Percentiles rank a stretch among this genome's conserved stretches.
phyloP scores from a whole-genome alignment of 805 yeast species.

The Zygosaccharomyces lentus region DNA sequence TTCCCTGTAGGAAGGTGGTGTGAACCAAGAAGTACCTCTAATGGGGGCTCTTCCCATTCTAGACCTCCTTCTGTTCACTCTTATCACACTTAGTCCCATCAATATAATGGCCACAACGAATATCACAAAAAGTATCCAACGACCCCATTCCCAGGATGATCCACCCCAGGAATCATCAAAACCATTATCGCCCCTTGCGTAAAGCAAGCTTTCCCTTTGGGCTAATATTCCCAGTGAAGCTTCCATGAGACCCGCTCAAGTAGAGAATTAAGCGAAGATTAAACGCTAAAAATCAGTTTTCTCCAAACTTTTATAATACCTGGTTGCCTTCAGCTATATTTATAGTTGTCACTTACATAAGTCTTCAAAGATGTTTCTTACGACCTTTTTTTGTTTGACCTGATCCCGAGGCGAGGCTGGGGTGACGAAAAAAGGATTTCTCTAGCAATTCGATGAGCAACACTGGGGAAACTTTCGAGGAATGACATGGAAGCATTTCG shows the following conservation, averaged over 20 bases:
- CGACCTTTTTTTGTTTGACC: background rate
- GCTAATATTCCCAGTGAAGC: background rate
- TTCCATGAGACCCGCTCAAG: background rate
- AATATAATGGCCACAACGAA: constrained; percentile 14
- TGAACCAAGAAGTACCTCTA: constrained; percentile 77
- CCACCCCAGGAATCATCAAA: constrained; percentile 20
- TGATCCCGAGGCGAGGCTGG: background rate
- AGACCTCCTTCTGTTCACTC: constrained; percentile 46
- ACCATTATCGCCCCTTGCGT: constrained; percentile 2
- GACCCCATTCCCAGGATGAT: constrained; percentile 27
- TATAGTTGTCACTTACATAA: background rate
- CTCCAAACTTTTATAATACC: background rate
- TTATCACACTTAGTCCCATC: constrained; percentile 9
- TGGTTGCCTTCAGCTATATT: background rate
- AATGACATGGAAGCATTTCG: background rate
- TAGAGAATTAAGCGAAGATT: background rate
- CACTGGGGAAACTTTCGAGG: background rate
- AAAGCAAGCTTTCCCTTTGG: background rate
- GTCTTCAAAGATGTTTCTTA: background rate
- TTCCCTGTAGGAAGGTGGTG: constrained; percentile 74
- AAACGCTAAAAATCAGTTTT: background rate
- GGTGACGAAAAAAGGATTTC: background rate
- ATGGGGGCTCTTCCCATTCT: constrained; percentile 50
- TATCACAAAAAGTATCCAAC: constrained; percentile 33
- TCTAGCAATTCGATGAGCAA: background rate